Conservation (phyloP, 805 yeast genomes). For the Yarrowia yakushimensis region DNA sequence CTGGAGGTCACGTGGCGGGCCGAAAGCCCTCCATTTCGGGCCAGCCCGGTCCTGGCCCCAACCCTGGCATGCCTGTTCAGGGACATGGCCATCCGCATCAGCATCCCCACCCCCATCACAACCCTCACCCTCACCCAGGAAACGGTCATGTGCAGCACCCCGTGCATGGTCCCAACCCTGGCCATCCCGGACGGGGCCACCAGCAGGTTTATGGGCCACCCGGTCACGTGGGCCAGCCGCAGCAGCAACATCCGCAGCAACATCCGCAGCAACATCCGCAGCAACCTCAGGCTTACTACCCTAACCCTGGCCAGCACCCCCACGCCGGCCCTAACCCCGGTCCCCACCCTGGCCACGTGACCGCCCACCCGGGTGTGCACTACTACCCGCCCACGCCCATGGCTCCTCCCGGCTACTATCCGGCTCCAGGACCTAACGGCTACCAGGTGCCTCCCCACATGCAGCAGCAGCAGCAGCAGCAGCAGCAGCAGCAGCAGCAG, state of each 20-base stretch:
- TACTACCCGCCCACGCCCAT: neutral
- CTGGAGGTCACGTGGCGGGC: neutral
- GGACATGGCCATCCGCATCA: too few relatives aligned
- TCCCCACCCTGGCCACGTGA: neutral
- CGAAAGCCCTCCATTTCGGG: too few relatives aligned
- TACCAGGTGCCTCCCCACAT: neutral
- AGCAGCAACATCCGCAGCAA: too few relatives aligned
- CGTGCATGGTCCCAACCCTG: neutral
- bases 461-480: neutral
- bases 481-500: neutral
- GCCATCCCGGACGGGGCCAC: too few relatives aligned
- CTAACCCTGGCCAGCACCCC: neutral
- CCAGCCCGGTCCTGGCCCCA: too few relatives aligned
- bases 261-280: too few relatives aligned
- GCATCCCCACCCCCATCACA: neutral
- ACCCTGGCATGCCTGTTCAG: neutral
- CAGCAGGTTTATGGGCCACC: too few relatives aligned
- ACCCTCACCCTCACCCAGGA: neutral
- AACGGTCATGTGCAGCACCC: neutral
- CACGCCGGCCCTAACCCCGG: neutral
- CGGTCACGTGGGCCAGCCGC: too few relatives aligned
- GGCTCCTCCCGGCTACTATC: constrained; percentile 10
- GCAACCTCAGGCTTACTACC: neutral
- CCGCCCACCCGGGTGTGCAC: neutral
- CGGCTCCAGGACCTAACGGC: neutral